Evolutionary conservation across 1,284 basidiomycete genomes (phyloP).

Genomic region (Cryptococcus jaspeensis): DNA sequence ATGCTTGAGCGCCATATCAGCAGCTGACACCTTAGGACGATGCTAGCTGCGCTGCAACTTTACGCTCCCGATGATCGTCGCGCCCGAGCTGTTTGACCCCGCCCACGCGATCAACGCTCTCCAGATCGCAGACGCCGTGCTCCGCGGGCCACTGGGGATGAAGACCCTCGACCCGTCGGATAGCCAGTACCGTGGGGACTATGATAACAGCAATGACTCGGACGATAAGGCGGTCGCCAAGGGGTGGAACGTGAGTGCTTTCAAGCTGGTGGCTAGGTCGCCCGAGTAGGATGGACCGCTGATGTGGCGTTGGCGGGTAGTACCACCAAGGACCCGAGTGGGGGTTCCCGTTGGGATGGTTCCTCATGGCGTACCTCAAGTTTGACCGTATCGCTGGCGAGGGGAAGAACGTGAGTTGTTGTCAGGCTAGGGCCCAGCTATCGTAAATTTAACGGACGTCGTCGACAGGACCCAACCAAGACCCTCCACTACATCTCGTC

Average conservation of each 20-base stretch:
- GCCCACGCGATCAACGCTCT: conserved; percentile 75
- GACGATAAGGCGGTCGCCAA: conserved; percentile 79
- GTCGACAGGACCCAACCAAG: conserved; percentile 60
- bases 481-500: conserved; percentile 78
- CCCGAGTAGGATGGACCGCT: neutral
- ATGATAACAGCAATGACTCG: conserved; percentile 89
- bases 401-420: conserved; percentile 64
- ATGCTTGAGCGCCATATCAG: neutral
- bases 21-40: neutral
- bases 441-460: neutral
- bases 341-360: conserved; percentile 94
- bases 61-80: conserved; percentile 93
- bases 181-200: conserved; percentile 79
- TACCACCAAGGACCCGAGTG: conserved; percentile 67
- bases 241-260: conserved; percentile 66
- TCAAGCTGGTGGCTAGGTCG: neutral
- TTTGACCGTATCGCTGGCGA: conserved; percentile 64
- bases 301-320: conserved; percentile 14
- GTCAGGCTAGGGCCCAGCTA: neutral
- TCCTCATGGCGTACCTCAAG: conserved; percentile 84
- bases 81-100: conserved; percentile 88
- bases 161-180: conserved; percentile 86
- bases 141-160: conserved; percentile 86
- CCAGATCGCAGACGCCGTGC: conserved; percentile 68
- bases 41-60: conserved; percentile 76